These are phyloP conservation scores for Bonia amplexicaulis DNA, from an alignment of 176 grass and related monocot species.

Conservation along the genomic window DNA sequence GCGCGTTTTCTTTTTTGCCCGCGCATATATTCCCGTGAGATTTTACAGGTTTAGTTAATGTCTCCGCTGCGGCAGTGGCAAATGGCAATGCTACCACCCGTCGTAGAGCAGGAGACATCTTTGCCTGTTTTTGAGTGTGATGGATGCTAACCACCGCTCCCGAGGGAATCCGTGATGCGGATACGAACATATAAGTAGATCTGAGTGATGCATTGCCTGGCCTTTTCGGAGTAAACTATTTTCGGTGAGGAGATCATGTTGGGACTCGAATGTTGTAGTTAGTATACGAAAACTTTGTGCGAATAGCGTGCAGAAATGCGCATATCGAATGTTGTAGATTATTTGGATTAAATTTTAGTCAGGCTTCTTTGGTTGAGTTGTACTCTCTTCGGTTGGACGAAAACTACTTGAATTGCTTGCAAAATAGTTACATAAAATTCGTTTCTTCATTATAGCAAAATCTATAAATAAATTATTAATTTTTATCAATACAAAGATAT, in stretches of 20 bases:
- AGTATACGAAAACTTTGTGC: not conserved
- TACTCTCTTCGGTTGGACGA: too few relatives aligned
- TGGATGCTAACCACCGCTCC: not conserved
- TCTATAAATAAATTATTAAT: too few relatives aligned
- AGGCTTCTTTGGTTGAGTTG: too few relatives aligned
- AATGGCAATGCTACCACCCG: not conserved
- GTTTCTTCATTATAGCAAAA: too few relatives aligned
- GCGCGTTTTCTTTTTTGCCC: not conserved
- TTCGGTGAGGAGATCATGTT: not conserved
- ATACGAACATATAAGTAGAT: not conserved
- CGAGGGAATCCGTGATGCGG: conserved; percentile 3
- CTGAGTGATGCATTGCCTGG: not conserved
- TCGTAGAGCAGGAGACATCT: not conserved
- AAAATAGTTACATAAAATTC: too few relatives aligned
- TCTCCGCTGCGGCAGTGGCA: not conserved
- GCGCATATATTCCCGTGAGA: conserved; percentile 16
- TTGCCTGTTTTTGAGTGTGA: not conserved
- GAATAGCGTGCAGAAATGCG: not conserved
- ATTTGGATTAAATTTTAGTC: too few relatives aligned
- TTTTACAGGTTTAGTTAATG: not conserved
- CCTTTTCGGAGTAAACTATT: too few relatives aligned
- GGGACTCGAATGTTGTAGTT: not conserved
- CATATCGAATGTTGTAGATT: too few relatives aligned
- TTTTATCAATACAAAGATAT: too few relatives aligned
- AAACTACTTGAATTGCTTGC: too few relatives aligned